Percentiles rank a stretch among this genome's conserved stretches.
phyloP scores from a whole-genome alignment of 2,329 filamentous ascomycete species.

The Chaetomiaceae sp. region DNA sequence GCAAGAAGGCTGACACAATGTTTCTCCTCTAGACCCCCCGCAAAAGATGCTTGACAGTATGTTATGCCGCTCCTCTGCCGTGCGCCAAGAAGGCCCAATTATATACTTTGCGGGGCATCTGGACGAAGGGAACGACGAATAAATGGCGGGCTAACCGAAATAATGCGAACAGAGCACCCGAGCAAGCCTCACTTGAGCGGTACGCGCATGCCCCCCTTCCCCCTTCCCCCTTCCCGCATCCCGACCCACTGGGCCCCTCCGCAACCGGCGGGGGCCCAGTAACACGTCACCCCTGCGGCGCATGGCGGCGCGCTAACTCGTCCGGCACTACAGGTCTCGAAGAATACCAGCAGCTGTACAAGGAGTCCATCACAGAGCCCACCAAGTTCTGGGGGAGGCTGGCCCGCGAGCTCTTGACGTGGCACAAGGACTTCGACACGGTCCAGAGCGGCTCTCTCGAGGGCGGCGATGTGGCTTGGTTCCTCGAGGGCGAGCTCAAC shows the following conservation, averaged over 20 bases:
- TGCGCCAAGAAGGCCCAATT: conserved; percentile 14
- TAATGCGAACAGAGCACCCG: conserved; percentile 57
- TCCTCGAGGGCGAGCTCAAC: conserved; percentile 87
- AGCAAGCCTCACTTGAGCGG: conserved; percentile 62
- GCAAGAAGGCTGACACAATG: conserved; percentile 20
- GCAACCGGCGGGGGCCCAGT: conserved; percentile 7
- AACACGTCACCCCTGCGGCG: conserved; percentile 10
- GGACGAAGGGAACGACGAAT: conserved; percentile 24
- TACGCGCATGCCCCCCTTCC: conserved; percentile 36
- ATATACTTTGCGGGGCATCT: conserved; percentile 14
- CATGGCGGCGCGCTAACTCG: conserved; percentile 29
- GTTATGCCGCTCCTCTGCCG: conserved; percentile 28
- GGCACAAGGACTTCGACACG: conserved; percentile 88
- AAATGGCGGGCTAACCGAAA: conserved; percentile 30
- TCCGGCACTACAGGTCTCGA: conserved; percentile 47
- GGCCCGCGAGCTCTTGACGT: conserved; percentile 84
- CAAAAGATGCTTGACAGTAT: conserved; percentile 64
- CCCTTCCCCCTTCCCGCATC: conserved; percentile 9
- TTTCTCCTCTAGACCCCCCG: conserved; percentile 48
- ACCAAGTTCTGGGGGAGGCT: conserved; percentile 83
- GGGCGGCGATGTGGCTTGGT: conserved; percentile 88
- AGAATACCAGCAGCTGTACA: conserved; percentile 63
- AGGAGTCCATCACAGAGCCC: conserved; percentile 85
- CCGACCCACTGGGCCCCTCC: conserved; percentile 2
- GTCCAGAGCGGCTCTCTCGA: conserved; percentile 71